Evolutionary conservation across 495 filamentous ascomycete species (phyloP), one percentile per base, ranked within the genome.

Genomic region (Neurospora hispaniola): DNA sequence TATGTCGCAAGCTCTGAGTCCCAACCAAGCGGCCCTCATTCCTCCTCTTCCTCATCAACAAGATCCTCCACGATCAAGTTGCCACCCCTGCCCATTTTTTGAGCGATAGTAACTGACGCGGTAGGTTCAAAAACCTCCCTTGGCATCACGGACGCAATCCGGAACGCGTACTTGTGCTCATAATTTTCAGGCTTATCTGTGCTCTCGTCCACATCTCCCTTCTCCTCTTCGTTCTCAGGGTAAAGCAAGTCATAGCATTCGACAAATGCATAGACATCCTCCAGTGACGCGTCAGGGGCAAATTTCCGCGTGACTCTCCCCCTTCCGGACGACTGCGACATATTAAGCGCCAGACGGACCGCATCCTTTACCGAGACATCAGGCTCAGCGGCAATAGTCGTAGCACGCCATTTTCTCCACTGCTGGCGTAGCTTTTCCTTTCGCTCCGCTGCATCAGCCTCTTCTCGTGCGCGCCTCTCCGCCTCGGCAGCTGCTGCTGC

Each of bases 251-350:
- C 90, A 79, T 95, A 90, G 81, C 96, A 98, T 78, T 98, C 96
- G 3, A 98, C 94, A 81, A 96, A 97, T 2, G 95, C 96, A 81
- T 99, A 98, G 0, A 99, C 81, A 76, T 97, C 94, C 78, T 99
- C 96, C 39, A 98, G 82, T 2, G 84, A 83, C 1, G 90, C 88
- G 3, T 88, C 83, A 4, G 85, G 82, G 2, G 83, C 76, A 76
- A 99, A 98, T 69, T 84, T 86, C 41, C 95, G 88, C 72, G 95
- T 88, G 3, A 97, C 86, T 1, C 94, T 84, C 5, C 82, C 85
- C 2, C 80, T 84, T 3, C 79, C 79, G 69, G 93, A 88, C 1
- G 89, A 91, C 41, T 85, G 85, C 3, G 89, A 89, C 81, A 97
- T 86, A 73, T 94, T 90, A 38, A 99, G 84, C 54, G 91, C 94